Base-by-base conservation (phyloP, 768 basidiomycete genomes). In the Termitomyces sp. region DNA sequence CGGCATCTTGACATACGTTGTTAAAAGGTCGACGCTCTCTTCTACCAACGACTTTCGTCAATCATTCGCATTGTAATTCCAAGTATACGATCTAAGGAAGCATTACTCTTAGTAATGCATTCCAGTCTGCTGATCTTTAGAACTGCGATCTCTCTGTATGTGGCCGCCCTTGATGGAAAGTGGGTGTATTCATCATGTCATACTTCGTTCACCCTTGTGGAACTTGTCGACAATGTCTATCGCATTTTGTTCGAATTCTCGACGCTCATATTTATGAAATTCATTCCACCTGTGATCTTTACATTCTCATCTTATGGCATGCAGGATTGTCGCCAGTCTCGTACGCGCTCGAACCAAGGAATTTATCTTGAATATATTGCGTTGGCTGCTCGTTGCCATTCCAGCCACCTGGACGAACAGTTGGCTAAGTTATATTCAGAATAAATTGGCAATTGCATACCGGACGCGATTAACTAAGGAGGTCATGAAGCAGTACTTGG, bases 321-420 rank as follows among this genome's bases (percentile, higher is more conserved):
- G 31, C 60, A 95, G 93, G 68, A 98, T 98, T 62, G 96, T 98
- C 5, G 92, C 95, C 4, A 93, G 92, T 46, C 82, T 99, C 10
- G 96, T 99, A 32, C 87, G 94, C 55, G 92, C 90, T 7, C 85
- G 88, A 64, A 85, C 91, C 2, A 63, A 78, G 2, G 77, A 86
- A 52, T 98, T 98, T 75, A 79, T 94, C 32, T 72, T 81, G 59
- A 94, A 97, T 59, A 95, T 99, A 59, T 71, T 87, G 32, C 83
- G 86, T 48, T 99, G 96, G 96, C 77, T 98, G 12, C 73, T 92
- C 8, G 89, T 98, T 14, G 96, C 96, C 31, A 85, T 95, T 53
- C 94, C 94, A 0, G 94, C 94, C 2, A 95, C 94, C 17, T 92
- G 90, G 86, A 90, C 90, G 4, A 94, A 95, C 67, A 90, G 88